Percentiles rank a stretch among this genome's conserved stretches.
Conservation (phyloP, 345 rosid species). For the Mangifera indica region DNA sequence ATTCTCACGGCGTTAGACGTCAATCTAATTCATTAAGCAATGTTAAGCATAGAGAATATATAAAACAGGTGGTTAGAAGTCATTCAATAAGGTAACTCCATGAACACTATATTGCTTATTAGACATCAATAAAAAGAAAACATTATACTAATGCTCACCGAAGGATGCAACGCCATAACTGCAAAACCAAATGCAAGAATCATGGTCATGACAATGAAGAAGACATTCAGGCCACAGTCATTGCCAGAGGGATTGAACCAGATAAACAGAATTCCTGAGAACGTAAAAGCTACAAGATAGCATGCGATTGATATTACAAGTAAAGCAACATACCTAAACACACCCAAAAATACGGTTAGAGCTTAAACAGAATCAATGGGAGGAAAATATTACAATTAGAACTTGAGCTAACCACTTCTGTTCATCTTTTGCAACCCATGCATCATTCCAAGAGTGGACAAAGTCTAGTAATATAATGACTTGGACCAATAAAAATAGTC, state of each 20-base stretch:
- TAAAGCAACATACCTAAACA: slow-evolving; percentile 75
- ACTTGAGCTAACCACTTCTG: slow-evolving; percentile 67
- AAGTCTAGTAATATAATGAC: slow-evolving; percentile 81
- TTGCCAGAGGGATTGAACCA: slow-evolving; percentile 99
- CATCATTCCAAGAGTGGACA: slow-evolving; percentile 91
- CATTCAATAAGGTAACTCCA: background rate
- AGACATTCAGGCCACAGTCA: slow-evolving; percentile 87
- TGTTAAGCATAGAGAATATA: background rate
- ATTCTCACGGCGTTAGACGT: background rate
- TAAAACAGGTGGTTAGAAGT: background rate
- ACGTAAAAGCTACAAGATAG: slow-evolving; percentile 71
- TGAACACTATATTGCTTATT: slow-evolving; percentile 1
- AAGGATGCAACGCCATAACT: slow-evolving; percentile 79
- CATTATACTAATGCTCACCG: slow-evolving; percentile 40
- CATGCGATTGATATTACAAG: slow-evolving; percentile 76
- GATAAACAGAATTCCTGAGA: slow-evolving; percentile 84
- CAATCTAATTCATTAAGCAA: background rate
- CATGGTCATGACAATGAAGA: slow-evolving; percentile 91
- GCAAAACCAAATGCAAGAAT: slow-evolving; percentile 72
- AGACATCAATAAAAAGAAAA: slow-evolving; percentile 16
- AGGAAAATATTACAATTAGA: background rate
- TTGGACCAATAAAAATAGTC: slow-evolving; percentile 91
- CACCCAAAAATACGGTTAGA: slow-evolving; percentile 28
- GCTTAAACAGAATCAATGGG: slow-evolving; percentile 9
- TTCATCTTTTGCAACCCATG: slow-evolving; percentile 98